Percentiles rank a stretch among this genome's conserved stretches.
phyloP scores from a whole-genome alignment of 2,329 filamentous ascomycete genomes.

The Cladophialophora yegresii region DNA sequence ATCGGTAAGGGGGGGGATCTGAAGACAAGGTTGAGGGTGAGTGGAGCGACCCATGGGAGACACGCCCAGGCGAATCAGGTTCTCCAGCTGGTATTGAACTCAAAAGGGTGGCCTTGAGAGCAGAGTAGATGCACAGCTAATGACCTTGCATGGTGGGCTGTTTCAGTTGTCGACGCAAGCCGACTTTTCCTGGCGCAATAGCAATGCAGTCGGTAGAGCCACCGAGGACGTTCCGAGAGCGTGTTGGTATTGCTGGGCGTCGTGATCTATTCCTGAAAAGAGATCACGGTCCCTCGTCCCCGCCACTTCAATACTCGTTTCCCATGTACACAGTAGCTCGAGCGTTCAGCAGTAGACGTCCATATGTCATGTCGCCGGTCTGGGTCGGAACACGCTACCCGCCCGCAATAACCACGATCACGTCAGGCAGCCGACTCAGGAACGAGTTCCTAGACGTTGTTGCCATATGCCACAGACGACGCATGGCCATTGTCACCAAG shows the following conservation, averaged over 20 bases:
- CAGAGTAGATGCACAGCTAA: background rate
- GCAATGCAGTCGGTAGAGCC: background rate
- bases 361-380: background rate
- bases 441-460: background rate
- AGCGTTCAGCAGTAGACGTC: background rate
- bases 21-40: background rate
- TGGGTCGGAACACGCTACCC: background rate
- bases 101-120: background rate
- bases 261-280: background rate
- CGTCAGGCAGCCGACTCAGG: background rate
- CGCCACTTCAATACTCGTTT: background rate
- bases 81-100: background rate
- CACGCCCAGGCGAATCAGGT: background rate
- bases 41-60: conserved; percentile 3
- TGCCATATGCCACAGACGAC: background rate
- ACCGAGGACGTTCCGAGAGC: background rate
- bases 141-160: background rate
- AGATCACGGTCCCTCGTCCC: background rate
- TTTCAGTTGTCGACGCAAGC: background rate
- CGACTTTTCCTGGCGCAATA: background rate
- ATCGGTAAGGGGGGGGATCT: background rate
- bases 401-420: background rate
- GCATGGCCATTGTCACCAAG: background rate
- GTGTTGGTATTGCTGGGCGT: background rate
- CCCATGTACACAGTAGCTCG: background rate